Evolutionary conservation across 1,284 basidiomycete species (phyloP).

Genomic region (Malassezia obtusa): DNA sequence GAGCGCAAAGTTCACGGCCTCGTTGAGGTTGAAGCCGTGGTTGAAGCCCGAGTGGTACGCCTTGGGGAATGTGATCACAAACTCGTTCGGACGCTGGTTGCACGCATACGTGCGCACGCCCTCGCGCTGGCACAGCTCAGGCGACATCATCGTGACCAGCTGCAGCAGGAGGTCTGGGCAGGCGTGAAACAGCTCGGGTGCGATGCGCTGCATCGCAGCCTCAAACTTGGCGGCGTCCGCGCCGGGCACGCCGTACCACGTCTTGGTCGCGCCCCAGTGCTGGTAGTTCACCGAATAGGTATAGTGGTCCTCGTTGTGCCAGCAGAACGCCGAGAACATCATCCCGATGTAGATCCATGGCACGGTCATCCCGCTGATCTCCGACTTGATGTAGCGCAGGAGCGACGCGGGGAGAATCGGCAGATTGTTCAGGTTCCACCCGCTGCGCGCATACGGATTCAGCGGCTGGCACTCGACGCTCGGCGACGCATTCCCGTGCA

Average conservation of each 20-base stretch:
- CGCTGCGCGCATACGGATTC: slow-evolving; percentile 74
- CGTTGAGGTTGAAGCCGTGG: slow-evolving; percentile 95
- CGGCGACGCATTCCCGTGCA: slow-evolving; percentile 92
- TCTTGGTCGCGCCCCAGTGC: slow-evolving; percentile 99
- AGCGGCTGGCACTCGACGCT: slow-evolving; percentile 84
- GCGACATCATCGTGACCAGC: slow-evolving; percentile 95
- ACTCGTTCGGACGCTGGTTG: slow-evolving; percentile 94
- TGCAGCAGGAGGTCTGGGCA: slow-evolving; percentile 95
- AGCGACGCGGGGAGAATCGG: slow-evolving; percentile 79
- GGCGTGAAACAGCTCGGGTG: slow-evolving; percentile 96
- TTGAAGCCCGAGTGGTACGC: slow-evolving; percentile 99
- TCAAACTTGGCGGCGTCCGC: slow-evolving; percentile 91
- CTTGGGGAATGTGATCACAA: slow-evolving; percentile 87
- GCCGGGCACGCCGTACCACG: slow-evolving; percentile 97
- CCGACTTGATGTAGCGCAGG: slow-evolving; percentile 83
- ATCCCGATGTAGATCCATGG: slow-evolving; percentile 99
- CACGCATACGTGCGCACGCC: slow-evolving; percentile 89
- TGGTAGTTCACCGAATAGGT: slow-evolving; percentile 63
- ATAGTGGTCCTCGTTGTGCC: slow-evolving; percentile 99
- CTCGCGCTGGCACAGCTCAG: slow-evolving; percentile 69
- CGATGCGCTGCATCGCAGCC: slow-evolving; percentile 83
- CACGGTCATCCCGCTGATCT: slow-evolving; percentile 99
- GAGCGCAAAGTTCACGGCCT: slow-evolving; percentile 96
- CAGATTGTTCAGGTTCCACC: slow-evolving; percentile 97
- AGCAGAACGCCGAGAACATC: slow-evolving; percentile 98